Base-by-base conservation (phyloP, 306 rosid genomes). In the Hylodesmum podocarpum region DNA sequence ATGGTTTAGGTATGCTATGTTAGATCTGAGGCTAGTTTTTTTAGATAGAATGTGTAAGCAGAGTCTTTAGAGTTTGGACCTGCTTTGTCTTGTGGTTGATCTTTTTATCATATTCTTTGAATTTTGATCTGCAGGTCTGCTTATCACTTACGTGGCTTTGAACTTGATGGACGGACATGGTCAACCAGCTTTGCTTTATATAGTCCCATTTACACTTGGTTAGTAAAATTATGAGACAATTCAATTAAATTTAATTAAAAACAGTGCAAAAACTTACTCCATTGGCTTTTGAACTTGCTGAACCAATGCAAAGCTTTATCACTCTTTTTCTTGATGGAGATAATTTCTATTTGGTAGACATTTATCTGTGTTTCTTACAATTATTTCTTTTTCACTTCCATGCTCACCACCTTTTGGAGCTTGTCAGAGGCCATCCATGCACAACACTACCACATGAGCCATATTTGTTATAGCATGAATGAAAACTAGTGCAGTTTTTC, bases 111-210 rank as follows among this genome's bases (percentile, higher is more conserved):
- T 14, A 15, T 72, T 66, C 50, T 73, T 78, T 80, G 79, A 66
- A 16, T 29, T 67, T 71, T 78, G 34, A 59, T 31, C 15, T 81
- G 74, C 80, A 95, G 98, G 98, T 70, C 95, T 95, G 31, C 92
- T 95, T 3, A 53, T 95, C 81, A 95, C 98, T 15, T 95, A 95
- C 33, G 69, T 95, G 64, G 98, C 98, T 82, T 81, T 95, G 96
- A 95, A 95, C 89, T 61, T 95, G 75, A 95, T 95, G 98, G 98
- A 95, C 63, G 98, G 97, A 53, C 98, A 86, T 77, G 98, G 98
- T 72, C 98, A 95, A 85, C 98, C 98, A 0, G 98, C 98, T 70
- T 86, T 95, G 89, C 83, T 95, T 61, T 95, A 92, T 80, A 95
- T 95, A 16, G 98, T 95, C 39, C 98, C 97, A 8, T 95, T 90